A percentile compares a stretch with the other conserved stretches of the same genome.
These are phyloP conservation scores for Xylaria polymorpha DNA, from an alignment of 2,329 filamentous ascomycete genomes.

Conservation along the genomic window DNA sequence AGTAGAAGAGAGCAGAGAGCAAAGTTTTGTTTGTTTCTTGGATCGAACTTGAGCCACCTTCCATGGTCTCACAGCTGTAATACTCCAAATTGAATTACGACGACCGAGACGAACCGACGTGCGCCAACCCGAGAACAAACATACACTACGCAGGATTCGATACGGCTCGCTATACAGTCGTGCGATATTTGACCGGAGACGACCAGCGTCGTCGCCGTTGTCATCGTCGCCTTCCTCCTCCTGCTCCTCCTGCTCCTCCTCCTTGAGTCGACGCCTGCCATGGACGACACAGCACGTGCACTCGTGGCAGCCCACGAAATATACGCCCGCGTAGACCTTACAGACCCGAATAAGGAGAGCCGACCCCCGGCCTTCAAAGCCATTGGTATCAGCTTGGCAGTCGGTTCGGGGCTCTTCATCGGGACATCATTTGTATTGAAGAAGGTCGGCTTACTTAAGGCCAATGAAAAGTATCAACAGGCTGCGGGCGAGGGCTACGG, in stretches of 20 bases:
- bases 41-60: neutral
- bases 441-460: slow-evolving; percentile 89
- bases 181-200: slow-evolving; percentile 27
- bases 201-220: slow-evolving; percentile 20
- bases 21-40: neutral
- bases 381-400: slow-evolving; percentile 85
- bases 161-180: neutral
- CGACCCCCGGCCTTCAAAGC: slow-evolving; percentile 77
- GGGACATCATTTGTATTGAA: slow-evolving; percentile 95
- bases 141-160: neutral
- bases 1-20: neutral
- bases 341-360: slow-evolving; percentile 45
- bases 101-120: neutral
- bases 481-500: slow-evolving; percentile 96
- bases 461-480: slow-evolving; percentile 96
- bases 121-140: slow-evolving; percentile 2
- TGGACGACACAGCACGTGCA: slow-evolving; percentile 54
- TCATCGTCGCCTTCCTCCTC: slow-evolving; percentile 7
- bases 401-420: slow-evolving; percentile 91
- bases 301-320: slow-evolving; percentile 51
- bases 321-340: slow-evolving; percentile 56
- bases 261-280: slow-evolving; percentile 40
- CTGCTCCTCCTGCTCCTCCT: neutral
- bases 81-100: neutral
- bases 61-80: slow-evolving; percentile 9